Conservation (phyloP, 371 early-diverging fungal species). For the Capillidium heterosporum region DNA sequence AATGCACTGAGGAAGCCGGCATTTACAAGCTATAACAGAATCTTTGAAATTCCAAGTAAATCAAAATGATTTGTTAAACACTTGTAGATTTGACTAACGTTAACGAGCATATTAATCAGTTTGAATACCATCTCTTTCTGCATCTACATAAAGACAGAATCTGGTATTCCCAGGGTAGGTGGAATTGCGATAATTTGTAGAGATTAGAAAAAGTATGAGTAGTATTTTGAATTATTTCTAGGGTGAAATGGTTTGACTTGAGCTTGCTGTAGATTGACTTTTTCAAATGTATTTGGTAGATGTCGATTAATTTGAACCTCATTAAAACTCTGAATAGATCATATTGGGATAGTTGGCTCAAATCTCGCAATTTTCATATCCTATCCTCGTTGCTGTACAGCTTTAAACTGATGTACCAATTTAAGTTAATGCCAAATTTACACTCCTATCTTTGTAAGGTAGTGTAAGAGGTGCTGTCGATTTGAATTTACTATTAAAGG, state of each 20-base stretch:
- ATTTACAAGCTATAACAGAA: conserved; percentile 28
- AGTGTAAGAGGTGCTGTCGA: no score
- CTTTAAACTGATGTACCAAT: no score
- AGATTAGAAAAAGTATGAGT: conserved; percentile 42
- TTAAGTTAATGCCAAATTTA: no score
- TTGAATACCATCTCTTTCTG: conserved; percentile 24
- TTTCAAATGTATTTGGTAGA: neutral
- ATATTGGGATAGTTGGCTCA: neutral
- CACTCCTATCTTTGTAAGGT: no score
- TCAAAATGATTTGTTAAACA: conserved; percentile 27
- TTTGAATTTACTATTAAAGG: no score
- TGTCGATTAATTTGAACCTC: neutral
- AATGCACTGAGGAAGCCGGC: conserved; percentile 29
- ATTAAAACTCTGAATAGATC: neutral
- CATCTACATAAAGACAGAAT: conserved; percentile 27
- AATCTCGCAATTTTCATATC: no score
- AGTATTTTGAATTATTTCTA: conserved; percentile 40
- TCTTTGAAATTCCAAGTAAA: conserved; percentile 27
- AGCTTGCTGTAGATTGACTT: conserved; percentile 24
- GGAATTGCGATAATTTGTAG: conserved; percentile 51
- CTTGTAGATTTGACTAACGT: conserved; percentile 21
- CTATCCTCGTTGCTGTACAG: no score
- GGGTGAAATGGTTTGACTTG: conserved; percentile 25
- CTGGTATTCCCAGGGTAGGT: conserved; percentile 38
- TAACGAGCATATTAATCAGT: conserved; percentile 22